These are phyloP conservation scores for Purpureocillium takamizusanense DNA, from an alignment of 2,329 filamentous ascomycete species.

Conservation along the genomic window DNA sequence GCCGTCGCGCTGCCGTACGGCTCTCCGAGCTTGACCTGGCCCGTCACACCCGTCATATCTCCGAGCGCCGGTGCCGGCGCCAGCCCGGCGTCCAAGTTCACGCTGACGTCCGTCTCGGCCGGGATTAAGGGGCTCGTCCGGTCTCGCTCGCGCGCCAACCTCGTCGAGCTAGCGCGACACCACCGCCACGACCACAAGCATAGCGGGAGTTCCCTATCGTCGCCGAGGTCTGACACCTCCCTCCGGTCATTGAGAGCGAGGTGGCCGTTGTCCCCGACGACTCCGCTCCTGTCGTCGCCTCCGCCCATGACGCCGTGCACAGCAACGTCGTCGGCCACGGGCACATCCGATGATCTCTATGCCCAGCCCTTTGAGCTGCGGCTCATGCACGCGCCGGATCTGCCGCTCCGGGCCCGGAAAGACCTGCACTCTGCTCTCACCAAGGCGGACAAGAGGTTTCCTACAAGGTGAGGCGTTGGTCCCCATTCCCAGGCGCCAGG, in stretches of 20 bases:
- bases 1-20: conserved; percentile 13
- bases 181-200: too few relatives aligned
- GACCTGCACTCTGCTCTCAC: conserved; percentile 37
- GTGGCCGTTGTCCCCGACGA: conserved; percentile 25
- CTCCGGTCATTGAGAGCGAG: too few relatives aligned
- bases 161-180: too few relatives aligned
- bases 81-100: conserved; percentile 11
- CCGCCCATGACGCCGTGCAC: conserved; percentile 41
- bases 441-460: conserved; percentile 40
- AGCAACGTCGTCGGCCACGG: conserved; percentile 23
- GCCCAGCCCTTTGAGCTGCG: conserved; percentile 36
- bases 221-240: too few relatives aligned
- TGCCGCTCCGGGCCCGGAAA: conserved; percentile 38
- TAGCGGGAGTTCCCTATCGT: too few relatives aligned
- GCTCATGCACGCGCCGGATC: conserved; percentile 37
- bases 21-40: conserved; percentile 7
- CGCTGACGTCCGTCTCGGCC: too few relatives aligned
- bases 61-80: conserved; percentile 9
- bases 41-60: conserved; percentile 14
- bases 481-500: too few relatives aligned
- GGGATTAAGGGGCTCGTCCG: too few relatives aligned
- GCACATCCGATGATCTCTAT: conserved; percentile 6
- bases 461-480: conserved; percentile 22
- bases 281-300: conserved; percentile 21
- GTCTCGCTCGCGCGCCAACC: too few relatives aligned